Evolutionary conservation across 768 basidiomycete genomes (phyloP).

Genomic region (Phaeotremella fagi): DNA sequence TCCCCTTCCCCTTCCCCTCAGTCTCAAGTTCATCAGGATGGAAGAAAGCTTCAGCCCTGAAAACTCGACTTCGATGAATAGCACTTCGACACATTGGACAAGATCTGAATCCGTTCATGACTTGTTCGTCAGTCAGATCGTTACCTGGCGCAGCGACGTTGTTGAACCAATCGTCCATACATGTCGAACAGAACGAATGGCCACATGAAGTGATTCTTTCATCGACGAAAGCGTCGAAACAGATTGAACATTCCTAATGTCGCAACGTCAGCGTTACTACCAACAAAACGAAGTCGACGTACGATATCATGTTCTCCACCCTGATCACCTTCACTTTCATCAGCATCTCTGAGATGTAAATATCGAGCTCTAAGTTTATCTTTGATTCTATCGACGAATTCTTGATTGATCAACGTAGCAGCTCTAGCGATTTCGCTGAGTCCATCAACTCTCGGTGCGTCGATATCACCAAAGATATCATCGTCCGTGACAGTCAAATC

Average conservation of each 20-base stretch:
- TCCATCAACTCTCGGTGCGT: conserved; percentile 14
- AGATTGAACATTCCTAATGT: conserved; percentile 57
- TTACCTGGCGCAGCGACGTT: conserved; percentile 43
- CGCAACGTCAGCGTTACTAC: not conserved
- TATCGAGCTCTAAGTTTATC: conserved; percentile 24
- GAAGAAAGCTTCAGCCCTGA: conserved; percentile 60
- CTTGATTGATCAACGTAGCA: conserved; percentile 14
- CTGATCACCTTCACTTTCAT: conserved; percentile 26
- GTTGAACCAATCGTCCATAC: conserved; percentile 58
- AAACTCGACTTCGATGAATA: conserved; percentile 55
- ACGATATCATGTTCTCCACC: conserved; percentile 51
- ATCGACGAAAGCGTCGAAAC: conserved; percentile 58
- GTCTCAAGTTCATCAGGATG: conserved; percentile 49
- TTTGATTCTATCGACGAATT: conserved; percentile 28
- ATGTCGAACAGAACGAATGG: conserved; percentile 63
- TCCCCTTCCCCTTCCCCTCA: conserved; percentile 1
- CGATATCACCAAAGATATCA: conserved; percentile 21
- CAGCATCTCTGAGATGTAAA: not conserved
- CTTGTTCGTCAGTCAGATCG: conserved; percentile 48
- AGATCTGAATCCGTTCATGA: conserved; percentile 29
- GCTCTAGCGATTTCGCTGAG: conserved; percentile 23
- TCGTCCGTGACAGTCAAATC: conserved; percentile 31
- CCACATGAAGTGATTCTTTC: conserved; percentile 59
- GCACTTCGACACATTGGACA: conserved; percentile 62
- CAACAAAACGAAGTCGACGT: not conserved